Base-by-base conservation (phyloP, 1,284 basidiomycete genomes). In the Pascua guehoae region DNA sequence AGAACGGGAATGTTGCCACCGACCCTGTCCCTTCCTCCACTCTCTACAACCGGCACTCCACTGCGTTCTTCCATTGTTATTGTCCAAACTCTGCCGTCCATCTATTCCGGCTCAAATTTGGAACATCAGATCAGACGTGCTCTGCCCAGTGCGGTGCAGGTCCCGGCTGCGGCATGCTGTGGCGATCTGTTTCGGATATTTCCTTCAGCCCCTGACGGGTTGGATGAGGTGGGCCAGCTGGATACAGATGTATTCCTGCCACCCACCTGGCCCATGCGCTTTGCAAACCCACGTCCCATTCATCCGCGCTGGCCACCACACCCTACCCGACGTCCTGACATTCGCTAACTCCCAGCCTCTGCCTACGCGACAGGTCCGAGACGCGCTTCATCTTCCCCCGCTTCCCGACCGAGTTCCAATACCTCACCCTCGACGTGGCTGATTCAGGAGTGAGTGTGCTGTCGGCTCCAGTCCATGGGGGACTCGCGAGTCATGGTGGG, bases 341-440 rank as follows among this genome's bases (percentile, higher is more conserved):
- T 43, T 15, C 12, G 32, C 41, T 38, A 44, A 47, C 41, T 1
- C 16, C 8, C 53, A 93, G 91, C 57, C 84, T 91, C 5, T 93
- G 91, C 70, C 89, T 93, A 68, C 84, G 91, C 49, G 91, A 92
- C 72, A 83, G 81, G 54, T 89, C 88, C 70, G 91, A 93, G 73
- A 88, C 89, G 0, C 89, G 89, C 73, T 88, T 92, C 18, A 89
- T 95, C 55, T 83, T 83, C 49, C 89, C 92, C 1, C 85, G 91
- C 24, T 96, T 93, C 70, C 87, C 87, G 0, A 86, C 87, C 0
- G 79, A 84, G 40, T 92, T 95, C 77, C 69, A 72, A 37, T 96
- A 96, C 73, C 77, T 92, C 70, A 85, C 86, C 0, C 78, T 95
- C 39, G 88, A 96, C 71, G 89, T 96, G 15, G 83, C 91, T 68